Evolutionary conservation across 2,329 filamentous ascomycete species (phyloP).

Genomic region (Penicillium psychrosexuale): DNA sequence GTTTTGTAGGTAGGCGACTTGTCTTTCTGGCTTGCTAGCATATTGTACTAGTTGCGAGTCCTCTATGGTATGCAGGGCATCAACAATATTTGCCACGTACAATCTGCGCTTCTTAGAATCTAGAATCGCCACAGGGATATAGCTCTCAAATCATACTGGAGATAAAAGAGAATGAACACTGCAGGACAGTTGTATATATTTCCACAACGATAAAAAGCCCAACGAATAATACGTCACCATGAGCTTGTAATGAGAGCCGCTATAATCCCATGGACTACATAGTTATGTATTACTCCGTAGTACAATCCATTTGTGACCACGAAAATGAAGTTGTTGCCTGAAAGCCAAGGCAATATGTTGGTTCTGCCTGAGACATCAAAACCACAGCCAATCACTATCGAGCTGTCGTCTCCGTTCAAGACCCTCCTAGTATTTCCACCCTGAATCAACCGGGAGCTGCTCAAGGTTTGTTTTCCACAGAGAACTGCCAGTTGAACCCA

Average conservation of each 20-base stretch:
- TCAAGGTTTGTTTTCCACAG: background rate
- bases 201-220: background rate
- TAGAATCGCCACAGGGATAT: background rate
- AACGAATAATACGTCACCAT: no score
- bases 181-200: background rate
- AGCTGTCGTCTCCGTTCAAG: background rate
- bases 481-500: background rate
- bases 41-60: background rate
- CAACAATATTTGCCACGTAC: background rate
- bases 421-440: conserved; percentile 4
- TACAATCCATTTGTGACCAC: background rate
- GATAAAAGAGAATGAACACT: no score
- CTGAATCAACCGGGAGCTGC: conserved; percentile 16
- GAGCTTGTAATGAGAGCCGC: no score
- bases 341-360: background rate
- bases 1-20: background rate
- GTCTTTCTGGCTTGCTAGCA: background rate
- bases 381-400: conserved; percentile 10
- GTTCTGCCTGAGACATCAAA: conserved; percentile 1
- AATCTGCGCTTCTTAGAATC: background rate
- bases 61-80: background rate
- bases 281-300: background rate
- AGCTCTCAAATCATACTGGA: background rate
- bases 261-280: background rate
- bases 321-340: background rate